Conservation (phyloP, 2,329 filamentous ascomycete genomes). For the Cercospora berteroae region DNA sequence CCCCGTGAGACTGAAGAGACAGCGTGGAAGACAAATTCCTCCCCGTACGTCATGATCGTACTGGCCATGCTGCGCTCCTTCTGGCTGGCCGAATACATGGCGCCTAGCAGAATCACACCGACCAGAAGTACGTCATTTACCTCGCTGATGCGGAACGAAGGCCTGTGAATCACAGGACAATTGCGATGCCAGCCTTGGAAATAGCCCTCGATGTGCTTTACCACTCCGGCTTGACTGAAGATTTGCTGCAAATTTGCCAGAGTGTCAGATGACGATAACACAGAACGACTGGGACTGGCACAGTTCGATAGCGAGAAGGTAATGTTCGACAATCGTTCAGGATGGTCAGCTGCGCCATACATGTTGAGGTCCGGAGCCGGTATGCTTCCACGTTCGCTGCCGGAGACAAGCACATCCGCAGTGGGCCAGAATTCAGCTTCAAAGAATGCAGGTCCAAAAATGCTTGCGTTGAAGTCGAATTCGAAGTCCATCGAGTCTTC, state of each 20-base stretch:
- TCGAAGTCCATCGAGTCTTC: background rate
- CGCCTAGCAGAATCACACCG: conserved; percentile 9
- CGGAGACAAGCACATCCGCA: background rate
- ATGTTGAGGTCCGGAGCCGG: background rate
- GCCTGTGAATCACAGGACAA: conserved; percentile 7
- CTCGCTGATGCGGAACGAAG: conserved; percentile 4
- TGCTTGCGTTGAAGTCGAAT: conserved; percentile 9
- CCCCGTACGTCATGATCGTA: conserved; percentile 9
- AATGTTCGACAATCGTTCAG: background rate
- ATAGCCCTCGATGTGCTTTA: conserved; percentile 9
- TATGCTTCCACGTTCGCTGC: background rate
- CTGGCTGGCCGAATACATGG: conserved; percentile 16
- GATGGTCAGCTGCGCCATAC: conserved; percentile 4
- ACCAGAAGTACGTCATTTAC: conserved; percentile 3
- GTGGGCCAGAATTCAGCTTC: conserved; percentile 8
- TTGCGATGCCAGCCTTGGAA: conserved; percentile 16
- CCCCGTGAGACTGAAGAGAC: background rate
- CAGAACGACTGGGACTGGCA: background rate
- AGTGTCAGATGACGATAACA: background rate
- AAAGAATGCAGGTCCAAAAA: conserved; percentile 9
- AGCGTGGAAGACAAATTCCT: conserved; percentile 10
- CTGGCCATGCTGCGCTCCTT: conserved; percentile 12
- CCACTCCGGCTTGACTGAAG: background rate
- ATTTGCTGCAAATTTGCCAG: conserved; percentile 6
- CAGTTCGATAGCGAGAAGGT: background rate